These are phyloP conservation scores for Alternaria longipes DNA, from an alignment of 2,329 filamentous ascomycete genomes.

Conservation along the genomic window DNA sequence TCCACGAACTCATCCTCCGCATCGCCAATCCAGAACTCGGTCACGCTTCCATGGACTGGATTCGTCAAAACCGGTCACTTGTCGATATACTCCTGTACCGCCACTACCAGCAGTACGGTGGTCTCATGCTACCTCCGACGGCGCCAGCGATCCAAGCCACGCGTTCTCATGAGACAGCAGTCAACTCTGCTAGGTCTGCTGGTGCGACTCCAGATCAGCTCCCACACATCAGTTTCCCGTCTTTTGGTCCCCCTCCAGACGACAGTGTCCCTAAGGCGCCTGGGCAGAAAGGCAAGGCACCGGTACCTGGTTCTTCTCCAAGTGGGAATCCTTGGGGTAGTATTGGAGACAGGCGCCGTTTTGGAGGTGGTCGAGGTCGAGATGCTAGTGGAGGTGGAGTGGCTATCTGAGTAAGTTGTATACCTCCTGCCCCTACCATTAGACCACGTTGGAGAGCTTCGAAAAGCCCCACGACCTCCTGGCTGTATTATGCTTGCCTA, in stretches of 20 bases:
- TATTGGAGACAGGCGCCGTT: neutral
- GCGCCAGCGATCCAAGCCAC: neutral
- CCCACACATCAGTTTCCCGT: neutral
- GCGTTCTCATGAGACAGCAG: neutral
- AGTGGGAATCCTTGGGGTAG: neutral
- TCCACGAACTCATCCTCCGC: conserved; percentile 14
- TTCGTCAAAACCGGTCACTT: conserved; percentile 12
- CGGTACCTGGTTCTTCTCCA: neutral
- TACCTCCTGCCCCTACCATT: neutral
- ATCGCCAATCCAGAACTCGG: conserved; percentile 8
- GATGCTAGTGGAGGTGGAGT: neutral
- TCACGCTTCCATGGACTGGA: conserved; percentile 10
- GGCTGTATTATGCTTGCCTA: neutral
- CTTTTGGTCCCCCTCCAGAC: neutral
- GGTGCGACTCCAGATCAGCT: neutral
- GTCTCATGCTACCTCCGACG: conserved; percentile 16
- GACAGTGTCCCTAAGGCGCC: neutral
- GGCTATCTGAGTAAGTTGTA: neutral
- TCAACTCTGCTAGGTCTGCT: neutral
- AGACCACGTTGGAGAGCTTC: neutral
- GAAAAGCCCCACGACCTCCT: neutral
- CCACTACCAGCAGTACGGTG: conserved; percentile 19
- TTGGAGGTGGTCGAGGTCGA: neutral
- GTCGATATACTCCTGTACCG: conserved; percentile 14
- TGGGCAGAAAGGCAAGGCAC: neutral